phyloP scores from a whole-genome alignment of 1,284 basidiomycete species.

The Phaffia rhodozyma region DNA sequence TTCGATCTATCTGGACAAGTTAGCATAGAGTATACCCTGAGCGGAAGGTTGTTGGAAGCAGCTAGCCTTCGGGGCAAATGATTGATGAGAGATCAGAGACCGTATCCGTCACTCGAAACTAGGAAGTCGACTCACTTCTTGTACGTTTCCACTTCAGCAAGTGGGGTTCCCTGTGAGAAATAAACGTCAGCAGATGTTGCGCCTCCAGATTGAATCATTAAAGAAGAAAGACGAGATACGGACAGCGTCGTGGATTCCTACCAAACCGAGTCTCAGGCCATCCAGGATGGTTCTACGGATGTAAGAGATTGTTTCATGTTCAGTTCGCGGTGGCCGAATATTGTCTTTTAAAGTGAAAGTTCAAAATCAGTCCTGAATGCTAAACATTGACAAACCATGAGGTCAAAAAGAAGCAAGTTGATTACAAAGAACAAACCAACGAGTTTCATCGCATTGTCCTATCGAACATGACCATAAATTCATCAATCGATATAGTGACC shows the following conservation, averaged over 20 bases:
- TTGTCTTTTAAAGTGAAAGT: conserved; percentile 25
- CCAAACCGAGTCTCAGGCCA: conserved; percentile 61
- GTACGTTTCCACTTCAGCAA: neutral
- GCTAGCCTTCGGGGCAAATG: conserved; percentile 15
- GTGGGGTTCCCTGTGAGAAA: conserved; percentile 24
- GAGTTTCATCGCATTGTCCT: conserved; percentile 26
- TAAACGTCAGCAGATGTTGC: conserved; percentile 44
- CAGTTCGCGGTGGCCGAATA: conserved; percentile 49
- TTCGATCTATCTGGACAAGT: conserved; percentile 41
- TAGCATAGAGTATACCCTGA: conserved; percentile 25
- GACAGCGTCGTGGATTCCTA: conserved; percentile 68
- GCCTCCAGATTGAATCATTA: conserved; percentile 11
- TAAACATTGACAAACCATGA: neutral
- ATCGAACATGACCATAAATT: conserved; percentile 50
- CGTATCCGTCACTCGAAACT: conserved; percentile 33
- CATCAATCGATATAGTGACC: conserved; percentile 32
- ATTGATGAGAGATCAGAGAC: neutral
- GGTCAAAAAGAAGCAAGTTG: neutral
- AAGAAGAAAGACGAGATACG: neutral
- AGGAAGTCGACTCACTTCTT: neutral
- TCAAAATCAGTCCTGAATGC: conserved; percentile 29
- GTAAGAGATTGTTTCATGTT: conserved; percentile 47
- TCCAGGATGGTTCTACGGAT: conserved; percentile 53
- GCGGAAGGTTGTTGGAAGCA: conserved; percentile 14
- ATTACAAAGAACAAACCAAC: conserved; percentile 41